A percentile compares a stretch with the other conserved stretches of the same genome.
Conservation (phyloP, 1,284 basidiomycete species). For the Cutaneotrichosporon cavernicola region DNA sequence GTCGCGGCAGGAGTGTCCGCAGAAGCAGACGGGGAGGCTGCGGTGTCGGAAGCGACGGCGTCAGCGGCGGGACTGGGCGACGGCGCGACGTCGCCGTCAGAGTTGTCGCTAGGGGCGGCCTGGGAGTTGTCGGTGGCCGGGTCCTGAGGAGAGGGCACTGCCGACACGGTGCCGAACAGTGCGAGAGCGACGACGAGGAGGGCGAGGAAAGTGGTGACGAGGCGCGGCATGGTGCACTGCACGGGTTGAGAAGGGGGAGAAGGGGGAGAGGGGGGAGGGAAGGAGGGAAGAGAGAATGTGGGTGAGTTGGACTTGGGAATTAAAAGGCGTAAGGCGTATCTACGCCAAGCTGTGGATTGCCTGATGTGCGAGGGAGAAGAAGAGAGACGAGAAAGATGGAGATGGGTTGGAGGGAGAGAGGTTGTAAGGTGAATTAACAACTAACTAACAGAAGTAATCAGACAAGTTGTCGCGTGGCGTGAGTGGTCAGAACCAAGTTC, state of each 20-base stretch:
- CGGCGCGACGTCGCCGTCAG: neutral
- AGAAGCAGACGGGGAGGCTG: neutral
- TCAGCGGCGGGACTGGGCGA: neutral
- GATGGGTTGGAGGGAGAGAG: neutral
- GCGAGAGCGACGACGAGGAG: slow-evolving; percentile 11
- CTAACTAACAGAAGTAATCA: too few relatives aligned
- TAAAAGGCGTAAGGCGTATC: neutral
- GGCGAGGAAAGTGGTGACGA: slow-evolving; percentile 11
- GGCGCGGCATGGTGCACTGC: slow-evolving; percentile 9
- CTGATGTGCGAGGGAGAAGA: too few relatives aligned
- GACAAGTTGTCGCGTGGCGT: too few relatives aligned
- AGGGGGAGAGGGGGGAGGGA: neutral
- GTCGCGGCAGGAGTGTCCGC: neutral
- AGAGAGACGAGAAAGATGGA: neutral
- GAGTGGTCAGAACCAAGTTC: too few relatives aligned
- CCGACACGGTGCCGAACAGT: slow-evolving; percentile 9
- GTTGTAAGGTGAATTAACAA: too few relatives aligned
- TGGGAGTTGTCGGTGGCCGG: neutral
- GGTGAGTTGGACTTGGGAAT: slow-evolving; percentile 2
- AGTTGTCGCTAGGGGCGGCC: neutral
- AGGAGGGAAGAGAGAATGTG: neutral
- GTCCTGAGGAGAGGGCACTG: slow-evolving; percentile 20
- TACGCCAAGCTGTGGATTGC: too few relatives aligned
- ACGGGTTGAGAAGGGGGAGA: neutral
- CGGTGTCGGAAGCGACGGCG: neutral